Base-by-base conservation (phyloP, 805 yeast species). In the Komagataella pseudopastoris region DNA sequence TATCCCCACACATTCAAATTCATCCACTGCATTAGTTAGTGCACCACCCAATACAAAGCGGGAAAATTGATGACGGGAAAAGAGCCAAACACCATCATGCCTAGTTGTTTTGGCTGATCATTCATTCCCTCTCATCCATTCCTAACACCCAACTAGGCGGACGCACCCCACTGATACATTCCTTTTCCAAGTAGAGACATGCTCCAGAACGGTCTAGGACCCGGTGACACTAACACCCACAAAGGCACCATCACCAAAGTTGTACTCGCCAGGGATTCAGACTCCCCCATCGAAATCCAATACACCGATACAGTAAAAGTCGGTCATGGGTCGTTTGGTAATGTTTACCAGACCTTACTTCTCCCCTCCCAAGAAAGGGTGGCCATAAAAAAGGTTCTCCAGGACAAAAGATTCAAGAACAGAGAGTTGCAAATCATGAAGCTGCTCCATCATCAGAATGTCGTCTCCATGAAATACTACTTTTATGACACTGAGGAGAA, bases 241-340 rank as follows among this genome's bases (percentile, higher is more conserved):
- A 30, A 30, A 30, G 39, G 39, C 39, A 30, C 39, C 5, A 30
- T 30, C 39, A 30, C 39, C 39, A 30, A 30, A 30, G 39, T 30
- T 30, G 39, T 30, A 30, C 39, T 30, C 39, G 14, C 14, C 39
- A 30, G 39, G 8, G 39, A 30, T 30, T 30, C 39, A 30, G 39
- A 30, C 39, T 8, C 39, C 14, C 39, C 39, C 10, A 30, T 10
- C 39, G 76, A 78, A 50, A 77, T 91, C 52, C 79, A 82, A 49
- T 88, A 87, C 69, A 84, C 90, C 16, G 88, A 84, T 60, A 78
- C 87, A 45, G 85, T 87, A 58, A 89, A 90, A 76, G 93, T 91
- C 46, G 99, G 99, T n/a, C 95, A 88, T 67, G 99, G 99, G 8
- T 90, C 98, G n/a, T 93, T 93, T 70, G 99, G 99, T 2, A 90